Percentiles rank a stretch among this genome's conserved stretches.
Evolutionary conservation across 257 asterid species (phyloP).

Genomic region (Ophiorrhiza pumila): DNA sequence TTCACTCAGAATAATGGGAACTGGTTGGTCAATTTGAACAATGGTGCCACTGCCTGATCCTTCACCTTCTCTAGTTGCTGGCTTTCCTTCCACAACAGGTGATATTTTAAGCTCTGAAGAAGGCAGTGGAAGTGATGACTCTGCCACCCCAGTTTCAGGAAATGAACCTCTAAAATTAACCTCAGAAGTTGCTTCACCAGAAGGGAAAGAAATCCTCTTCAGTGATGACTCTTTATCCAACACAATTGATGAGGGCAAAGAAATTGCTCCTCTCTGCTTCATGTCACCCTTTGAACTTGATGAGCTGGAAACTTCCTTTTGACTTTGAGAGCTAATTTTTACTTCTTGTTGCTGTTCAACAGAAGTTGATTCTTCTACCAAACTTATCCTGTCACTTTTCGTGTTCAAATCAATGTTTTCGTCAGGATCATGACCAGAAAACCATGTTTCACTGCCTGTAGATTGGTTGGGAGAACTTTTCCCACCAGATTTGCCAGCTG

Average conservation of each 20-base stretch:
- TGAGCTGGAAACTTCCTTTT: slow-evolving; percentile 40
- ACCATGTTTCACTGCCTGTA: slow-evolving; percentile 61
- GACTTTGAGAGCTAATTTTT: slow-evolving; percentile 27
- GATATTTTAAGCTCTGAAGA: slow-evolving; percentile 40
- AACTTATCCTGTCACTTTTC: slow-evolving; percentile 30
- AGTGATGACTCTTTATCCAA: slow-evolving; percentile 32
- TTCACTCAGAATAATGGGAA: slow-evolving; percentile 28
- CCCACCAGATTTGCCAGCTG: slow-evolving; percentile 51
- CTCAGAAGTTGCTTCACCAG: slow-evolving; percentile 34
- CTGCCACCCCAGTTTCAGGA: slow-evolving; percentile 25
- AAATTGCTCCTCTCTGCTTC: slow-evolving; percentile 31
- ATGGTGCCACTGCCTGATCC: slow-evolving; percentile 35
- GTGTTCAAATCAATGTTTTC: slow-evolving; percentile 42
- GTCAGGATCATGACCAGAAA: slow-evolving; percentile 79
- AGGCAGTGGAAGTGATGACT: slow-evolving; percentile 35
- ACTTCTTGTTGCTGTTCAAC: slow-evolving; percentile 31
- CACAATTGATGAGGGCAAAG: slow-evolving; percentile 39
- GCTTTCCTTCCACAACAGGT: slow-evolving; percentile 35
- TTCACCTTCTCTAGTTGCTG: slow-evolving; percentile 35
- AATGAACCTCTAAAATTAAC: slow-evolving; percentile 23
- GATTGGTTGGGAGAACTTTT: slow-evolving; percentile 74
- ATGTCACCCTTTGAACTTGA: slow-evolving; percentile 37
- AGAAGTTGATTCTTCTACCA: slow-evolving; percentile 32
- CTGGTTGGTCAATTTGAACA: slow-evolving; percentile 29
- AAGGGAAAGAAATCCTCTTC: slow-evolving; percentile 28